Evolutionary conservation across 2,329 filamentous ascomycete species (phyloP), one percentile per base, ranked within the genome.

Genomic region (Onygenales sp.): DNA sequence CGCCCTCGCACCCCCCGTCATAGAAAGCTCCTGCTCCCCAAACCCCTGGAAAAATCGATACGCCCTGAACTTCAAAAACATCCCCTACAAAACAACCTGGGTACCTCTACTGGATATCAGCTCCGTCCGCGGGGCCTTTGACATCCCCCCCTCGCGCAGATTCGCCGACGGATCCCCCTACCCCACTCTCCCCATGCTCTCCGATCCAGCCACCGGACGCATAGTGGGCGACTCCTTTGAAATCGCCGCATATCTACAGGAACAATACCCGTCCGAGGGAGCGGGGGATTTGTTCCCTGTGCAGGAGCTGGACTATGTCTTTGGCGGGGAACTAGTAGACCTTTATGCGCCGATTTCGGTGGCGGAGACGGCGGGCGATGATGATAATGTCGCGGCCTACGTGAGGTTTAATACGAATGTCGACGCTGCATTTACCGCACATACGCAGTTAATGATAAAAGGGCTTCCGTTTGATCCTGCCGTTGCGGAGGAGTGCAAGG

Each of bases 211-310:
- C 14, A 76, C 73, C 0, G 61, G 60, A 4, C 54, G 65, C 0
- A 49, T 70, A 0, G 52, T 85, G 2, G 83, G 83, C 4, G 83
- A 86, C 66, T 81, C 81, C 2, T 83, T 84, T 61, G 83, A 85
- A 51, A 86, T 86, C 55, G 83, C 83, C 6, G 65, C 76, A 31
- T 79, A 84, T 59, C 71, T 86, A 2, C 75, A 85, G 27, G 66
- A 73, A 1, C 71, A 63, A 0, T 82, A 79, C 52, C 78, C 80
- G 0, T 54, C 65, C 33, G 63, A 72, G 0, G 75, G 75, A 1
- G 68, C 62, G 1, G 72, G 74, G 0, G 63, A 73, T 45, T 69
- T 85, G 2, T 79, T 84, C 58, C 76, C 76, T 0, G 47, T 64
- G 0, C 63, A 67, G 45, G 65, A 56, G 6, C 67, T 79, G 13